Evolutionary conservation across 2,329 filamentous ascomycete species (phyloP).

Genomic region (Pseudohalonectria lignicola): DNA sequence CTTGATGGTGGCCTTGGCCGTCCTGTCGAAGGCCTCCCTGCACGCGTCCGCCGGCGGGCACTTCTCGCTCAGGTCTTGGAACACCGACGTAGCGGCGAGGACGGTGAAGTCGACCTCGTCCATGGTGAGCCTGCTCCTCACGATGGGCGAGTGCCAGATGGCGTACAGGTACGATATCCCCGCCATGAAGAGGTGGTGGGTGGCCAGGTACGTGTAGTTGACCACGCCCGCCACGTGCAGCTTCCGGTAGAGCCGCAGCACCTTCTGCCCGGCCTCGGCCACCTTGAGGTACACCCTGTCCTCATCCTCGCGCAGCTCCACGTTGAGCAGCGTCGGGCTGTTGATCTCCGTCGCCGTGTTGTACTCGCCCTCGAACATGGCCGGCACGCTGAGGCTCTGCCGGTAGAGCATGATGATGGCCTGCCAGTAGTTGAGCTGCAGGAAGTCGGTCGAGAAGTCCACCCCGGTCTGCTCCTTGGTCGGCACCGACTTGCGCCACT

Average conservation of each 20-base stretch:
- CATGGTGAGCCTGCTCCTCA: conserved; percentile 75
- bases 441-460: conserved; percentile 76
- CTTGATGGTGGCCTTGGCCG: conserved; percentile 88
- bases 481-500: conserved; percentile 81
- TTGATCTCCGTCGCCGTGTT: conserved; percentile 54
- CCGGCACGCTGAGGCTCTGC: conserved; percentile 78
- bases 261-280: conserved; percentile 87
- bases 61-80: conserved; percentile 85
- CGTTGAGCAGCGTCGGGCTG: conserved; percentile 48
- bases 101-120: conserved; percentile 98
- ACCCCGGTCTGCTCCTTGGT: conserved; percentile 72
- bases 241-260: conserved; percentile 81
- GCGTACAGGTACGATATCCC: conserved; percentile 94
- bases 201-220: conserved; percentile 92
- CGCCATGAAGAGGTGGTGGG: conserved; percentile 95
- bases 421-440: conserved; percentile 97
- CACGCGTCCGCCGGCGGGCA: conserved; percentile 93
- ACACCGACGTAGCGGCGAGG: conserved; percentile 81
- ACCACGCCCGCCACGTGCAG: conserved; percentile 80
- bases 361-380: conserved; percentile 72
- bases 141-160: conserved; percentile 89
- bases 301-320: conserved; percentile 67
- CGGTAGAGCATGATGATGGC: conserved; percentile 92
- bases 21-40: conserved; percentile 86
- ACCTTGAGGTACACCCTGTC: conserved; percentile 90